A percentile compares a stretch with the other conserved stretches of the same genome.
Evolutionary conservation across 805 yeast genomes (phyloP).

Genomic region (Saitoella complicata): DNA sequence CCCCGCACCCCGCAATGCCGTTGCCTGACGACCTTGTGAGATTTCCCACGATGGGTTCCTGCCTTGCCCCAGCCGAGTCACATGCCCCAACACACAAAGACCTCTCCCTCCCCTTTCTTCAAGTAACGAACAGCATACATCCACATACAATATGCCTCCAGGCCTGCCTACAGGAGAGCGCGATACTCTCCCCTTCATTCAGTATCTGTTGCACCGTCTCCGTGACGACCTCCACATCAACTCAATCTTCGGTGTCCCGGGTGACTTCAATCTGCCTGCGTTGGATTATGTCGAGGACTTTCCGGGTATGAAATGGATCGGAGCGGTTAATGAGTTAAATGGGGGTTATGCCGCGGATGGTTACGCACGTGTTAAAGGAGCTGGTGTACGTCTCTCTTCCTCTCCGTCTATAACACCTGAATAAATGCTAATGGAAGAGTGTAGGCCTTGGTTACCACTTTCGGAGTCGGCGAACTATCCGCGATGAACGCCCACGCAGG

Average conservation of each 20-base stretch:
- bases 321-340: constrained; percentile 77
- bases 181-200: too few species aligned
- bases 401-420: too few species aligned
- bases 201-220: constrained; percentile 11
- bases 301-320: constrained; percentile 36
- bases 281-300: constrained; percentile 22
- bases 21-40: too few species aligned
- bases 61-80: too few species aligned
- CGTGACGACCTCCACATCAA: constrained; percentile 24
- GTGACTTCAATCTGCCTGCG: constrained; percentile 28
- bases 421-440: too few species aligned
- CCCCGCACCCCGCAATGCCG: too few species aligned
- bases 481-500: constrained; percentile 75
- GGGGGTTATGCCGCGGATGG: constrained; percentile 89
- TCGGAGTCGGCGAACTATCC: constrained; percentile 79
- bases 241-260: constrained; percentile 27
- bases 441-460: constrained; percentile 14
- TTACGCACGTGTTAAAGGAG: constrained; percentile 49
- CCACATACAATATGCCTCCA: too few species aligned
- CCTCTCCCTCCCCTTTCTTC: too few species aligned
- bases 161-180: too few species aligned
- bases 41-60: too few species aligned
- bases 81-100: too few species aligned
- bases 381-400: constrained; percentile 15
- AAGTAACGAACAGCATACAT: too few species aligned